Percentiles rank a stretch among this genome's conserved stretches.
Conservation (phyloP, 2,329 filamentous ascomycete genomes). For the Arthrinium puccinioides region DNA sequence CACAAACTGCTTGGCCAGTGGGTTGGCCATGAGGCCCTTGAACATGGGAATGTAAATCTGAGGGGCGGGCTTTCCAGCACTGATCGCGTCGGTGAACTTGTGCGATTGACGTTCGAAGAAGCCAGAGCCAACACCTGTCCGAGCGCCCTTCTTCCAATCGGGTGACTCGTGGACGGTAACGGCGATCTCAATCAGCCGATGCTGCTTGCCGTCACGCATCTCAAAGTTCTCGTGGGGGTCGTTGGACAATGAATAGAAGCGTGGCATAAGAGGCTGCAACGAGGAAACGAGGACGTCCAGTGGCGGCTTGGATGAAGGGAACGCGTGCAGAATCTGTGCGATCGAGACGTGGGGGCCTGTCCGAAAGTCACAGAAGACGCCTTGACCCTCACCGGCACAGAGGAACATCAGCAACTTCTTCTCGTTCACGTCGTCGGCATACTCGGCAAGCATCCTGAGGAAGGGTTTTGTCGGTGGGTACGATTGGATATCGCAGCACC, state of each 20-base stretch:
- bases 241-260: constrained; percentile 97
- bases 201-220: constrained; percentile 60
- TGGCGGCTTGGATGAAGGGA: constrained; percentile 85
- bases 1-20: constrained; percentile 83
- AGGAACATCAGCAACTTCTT: constrained; percentile 83
- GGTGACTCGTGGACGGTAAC: constrained; percentile 86
- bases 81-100: constrained; percentile 61
- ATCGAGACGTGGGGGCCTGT: constrained; percentile 83
- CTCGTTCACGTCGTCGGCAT: constrained; percentile 73
- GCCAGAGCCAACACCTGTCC: constrained; percentile 84
- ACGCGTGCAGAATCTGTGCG: constrained; percentile 79
- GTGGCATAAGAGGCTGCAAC: constrained; percentile 86
- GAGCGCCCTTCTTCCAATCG: constrained; percentile 65
- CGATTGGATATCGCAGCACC: constrained; percentile 92
- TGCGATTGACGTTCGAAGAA: constrained; percentile 84
- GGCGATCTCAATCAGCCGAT: constrained; percentile 88
- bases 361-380: constrained; percentile 87
- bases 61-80: constrained; percentile 44
- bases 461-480: constrained; percentile 85
- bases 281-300: constrained; percentile 74
- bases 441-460: constrained; percentile 77
- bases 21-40: constrained; percentile 96
- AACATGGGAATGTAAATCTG: constrained; percentile 90
- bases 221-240: constrained; percentile 76
- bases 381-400: constrained; percentile 83